phyloP scores from a whole-genome alignment of 306 rosid species.

The Senna siamea region DNA sequence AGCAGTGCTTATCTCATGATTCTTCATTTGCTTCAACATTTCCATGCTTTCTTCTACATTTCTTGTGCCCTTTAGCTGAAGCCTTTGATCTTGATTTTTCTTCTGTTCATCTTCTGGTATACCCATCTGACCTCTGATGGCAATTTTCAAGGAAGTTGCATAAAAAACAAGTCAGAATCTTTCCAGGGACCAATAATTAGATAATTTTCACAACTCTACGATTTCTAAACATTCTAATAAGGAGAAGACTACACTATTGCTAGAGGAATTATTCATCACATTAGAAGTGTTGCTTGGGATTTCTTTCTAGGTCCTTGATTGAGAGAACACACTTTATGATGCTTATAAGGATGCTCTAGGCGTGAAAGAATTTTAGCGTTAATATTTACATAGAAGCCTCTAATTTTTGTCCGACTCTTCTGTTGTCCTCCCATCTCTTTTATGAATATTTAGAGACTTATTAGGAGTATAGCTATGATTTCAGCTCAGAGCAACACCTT shows the following conservation, averaged over 20 bases:
- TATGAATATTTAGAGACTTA: slow-evolving; percentile 6
- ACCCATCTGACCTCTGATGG: slow-evolving; percentile 93
- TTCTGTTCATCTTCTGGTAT: slow-evolving; percentile 76
- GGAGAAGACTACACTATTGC: not conserved
- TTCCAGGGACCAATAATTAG: not conserved
- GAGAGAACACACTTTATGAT: not conserved
- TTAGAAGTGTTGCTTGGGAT: not conserved
- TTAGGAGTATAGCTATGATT: not conserved
- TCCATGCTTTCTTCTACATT: slow-evolving; percentile 44
- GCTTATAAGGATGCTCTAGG: not conserved
- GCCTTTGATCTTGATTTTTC: slow-evolving; percentile 61
- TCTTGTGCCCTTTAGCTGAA: slow-evolving; percentile 49
- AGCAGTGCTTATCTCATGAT: slow-evolving; percentile 23
- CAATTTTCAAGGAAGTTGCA: slow-evolving; percentile 16
- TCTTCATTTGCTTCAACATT: slow-evolving; percentile 32
- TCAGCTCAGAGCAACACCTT: not conserved
- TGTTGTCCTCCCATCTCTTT: too few relatives aligned
- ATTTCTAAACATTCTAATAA: not conserved
- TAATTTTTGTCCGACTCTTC: too few relatives aligned
- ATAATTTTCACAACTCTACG: not conserved
- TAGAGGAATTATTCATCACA: not conserved
- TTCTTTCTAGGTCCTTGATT: not conserved
- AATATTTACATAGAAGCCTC: too few relatives aligned
- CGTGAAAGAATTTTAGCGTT: slow-evolving; percentile 2
- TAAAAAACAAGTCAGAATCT: slow-evolving; percentile 19